These are phyloP conservation scores for Diaporthe sp. DNA, from an alignment of 2,329 filamentous ascomycete species.

Conservation along the genomic window DNA sequence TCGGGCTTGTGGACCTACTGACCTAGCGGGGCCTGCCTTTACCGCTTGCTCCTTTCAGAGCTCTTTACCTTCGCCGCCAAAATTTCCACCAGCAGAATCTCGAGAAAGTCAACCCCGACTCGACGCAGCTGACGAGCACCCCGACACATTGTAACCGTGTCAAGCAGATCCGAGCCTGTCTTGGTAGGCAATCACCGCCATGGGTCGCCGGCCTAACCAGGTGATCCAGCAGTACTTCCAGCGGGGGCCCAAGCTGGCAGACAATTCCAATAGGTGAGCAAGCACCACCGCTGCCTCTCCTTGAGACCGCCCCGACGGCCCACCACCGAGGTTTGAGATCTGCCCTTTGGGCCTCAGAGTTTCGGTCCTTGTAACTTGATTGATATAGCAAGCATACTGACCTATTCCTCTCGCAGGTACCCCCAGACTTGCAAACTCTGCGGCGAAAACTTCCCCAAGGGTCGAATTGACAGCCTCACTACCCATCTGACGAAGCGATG, in stretches of 20 bases:
- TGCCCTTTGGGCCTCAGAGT: background rate
- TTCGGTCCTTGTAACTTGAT: background rate
- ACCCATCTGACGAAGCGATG: conserved; percentile 89
- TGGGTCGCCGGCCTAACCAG: conserved; percentile 87
- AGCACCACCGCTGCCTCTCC: conserved; percentile 63
- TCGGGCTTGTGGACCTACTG: background rate
- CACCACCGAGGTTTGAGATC: background rate
- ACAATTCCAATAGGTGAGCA: conserved; percentile 94
- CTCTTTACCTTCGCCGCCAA: conserved; percentile 20
- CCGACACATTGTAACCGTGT: background rate
- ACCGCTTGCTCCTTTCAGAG: conserved; percentile 28
- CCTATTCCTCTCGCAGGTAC: conserved; percentile 85
- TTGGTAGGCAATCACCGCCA: conserved; percentile 46
- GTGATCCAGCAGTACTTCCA: conserved; percentile 91
- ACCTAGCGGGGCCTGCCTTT: conserved; percentile 2
- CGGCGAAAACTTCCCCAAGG: conserved; percentile 90
- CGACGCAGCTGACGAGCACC: background rate
- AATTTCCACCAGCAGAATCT: conserved; percentile 30
- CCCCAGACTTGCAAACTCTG: conserved; percentile 91
- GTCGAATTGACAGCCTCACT: conserved; percentile 84
- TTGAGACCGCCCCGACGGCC: background rate
- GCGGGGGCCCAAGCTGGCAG: conserved; percentile 85
- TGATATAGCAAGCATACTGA: conserved; percentile 81
- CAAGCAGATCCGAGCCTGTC: conserved; percentile 6
- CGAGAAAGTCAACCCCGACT: conserved; percentile 28